Evolutionary conservation across 805 yeast species (phyloP), one percentile per base, ranked within the genome.

Genomic region (Citeromyces nyonsensis): DNA sequence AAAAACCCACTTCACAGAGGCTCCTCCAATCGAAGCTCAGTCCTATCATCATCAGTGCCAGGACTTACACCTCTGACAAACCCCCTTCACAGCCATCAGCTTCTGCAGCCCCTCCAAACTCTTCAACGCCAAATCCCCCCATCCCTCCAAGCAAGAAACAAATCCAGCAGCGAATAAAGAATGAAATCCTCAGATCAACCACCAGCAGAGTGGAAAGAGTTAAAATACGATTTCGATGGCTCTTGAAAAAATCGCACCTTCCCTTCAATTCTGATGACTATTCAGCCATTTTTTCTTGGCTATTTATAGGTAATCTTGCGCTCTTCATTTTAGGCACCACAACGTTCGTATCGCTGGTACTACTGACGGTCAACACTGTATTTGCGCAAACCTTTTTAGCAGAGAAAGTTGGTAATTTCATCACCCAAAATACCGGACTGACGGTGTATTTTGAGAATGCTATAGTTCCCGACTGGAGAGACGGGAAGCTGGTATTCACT

Each of bases 371-470:
- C 49, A 85, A 86, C 49, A 78, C 95, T 1, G 78, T 84, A 8
- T 75, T 83, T 45, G 93, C 94, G 10, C 88, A 88, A 48, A 95
- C 88, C 45, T 68, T 74, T 33, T 76, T 88, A 20, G 96, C 96
- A 1, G 61, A 76, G 30, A 63, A 68, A 42, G 61, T 86, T 22
- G 97, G 97, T 7, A 81, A 81, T 44, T 56, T 81, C 36, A 68
- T 91, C 35, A 86, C 97, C 5, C 69, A 69, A 38, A 91, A 85
- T 46, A 73, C 93, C 2, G 80, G 83, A 7, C 55, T 86, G 39
- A 71, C 78, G 0, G 95, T 91, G 6, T 74, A 82, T 0, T 91
- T 91, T 46, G 97, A 88, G 49, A 77, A 73, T 49, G 98, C 97
- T 1, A 81, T 88, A 36, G 93, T 85, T 5, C 96, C 96, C 0